Percentiles rank a stretch among this genome's conserved stretches.
These are phyloP conservation scores for Dioscorea cayenensis DNA, from an alignment of 116 monocot genomes.

Conservation along the genomic window DNA sequence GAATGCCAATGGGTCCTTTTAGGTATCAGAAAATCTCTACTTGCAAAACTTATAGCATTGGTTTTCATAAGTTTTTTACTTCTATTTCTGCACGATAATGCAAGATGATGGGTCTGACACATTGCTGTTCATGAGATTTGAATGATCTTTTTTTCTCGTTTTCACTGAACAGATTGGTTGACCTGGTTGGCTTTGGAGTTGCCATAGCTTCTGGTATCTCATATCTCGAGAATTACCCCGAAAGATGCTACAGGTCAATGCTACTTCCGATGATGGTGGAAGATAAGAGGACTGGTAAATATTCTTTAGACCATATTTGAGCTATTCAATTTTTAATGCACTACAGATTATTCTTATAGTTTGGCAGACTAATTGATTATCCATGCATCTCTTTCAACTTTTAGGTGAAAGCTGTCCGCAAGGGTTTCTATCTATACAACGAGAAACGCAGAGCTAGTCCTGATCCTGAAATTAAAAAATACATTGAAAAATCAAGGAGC, in stretches of 20 bases:
- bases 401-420: slow-evolving; percentile 78
- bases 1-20: slow-evolving; percentile 99
- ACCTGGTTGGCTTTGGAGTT: slow-evolving; percentile 95
- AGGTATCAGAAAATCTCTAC: slow-evolving; percentile 34
- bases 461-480: slow-evolving; percentile 72
- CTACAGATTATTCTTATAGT: too few species aligned
- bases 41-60: not conserved
- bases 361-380: not conserved
- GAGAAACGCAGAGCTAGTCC: slow-evolving; percentile 67
- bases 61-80: too few species aligned
- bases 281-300: slow-evolving; percentile 75
- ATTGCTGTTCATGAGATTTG: not conserved
- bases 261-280: slow-evolving; percentile 70
- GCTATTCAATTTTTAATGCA: not conserved
- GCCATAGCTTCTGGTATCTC: slow-evolving; percentile 67
- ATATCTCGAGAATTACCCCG: slow-evolving; percentile 76
- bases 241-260: slow-evolving; percentile 76
- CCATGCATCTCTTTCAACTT: not conserved
- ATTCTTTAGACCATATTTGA: not conserved
- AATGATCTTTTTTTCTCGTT: not conserved
- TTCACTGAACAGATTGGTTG: slow-evolving; percentile 41
- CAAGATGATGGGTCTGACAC: not conserved
- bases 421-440: slow-evolving; percentile 87
- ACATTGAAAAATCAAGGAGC: slow-evolving; percentile 66
- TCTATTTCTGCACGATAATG: too few species aligned